Percentiles rank a stretch among this genome's conserved stretches.
Conservation (phyloP, 257 asterid genomes). For the Nemophila menziesii region DNA sequence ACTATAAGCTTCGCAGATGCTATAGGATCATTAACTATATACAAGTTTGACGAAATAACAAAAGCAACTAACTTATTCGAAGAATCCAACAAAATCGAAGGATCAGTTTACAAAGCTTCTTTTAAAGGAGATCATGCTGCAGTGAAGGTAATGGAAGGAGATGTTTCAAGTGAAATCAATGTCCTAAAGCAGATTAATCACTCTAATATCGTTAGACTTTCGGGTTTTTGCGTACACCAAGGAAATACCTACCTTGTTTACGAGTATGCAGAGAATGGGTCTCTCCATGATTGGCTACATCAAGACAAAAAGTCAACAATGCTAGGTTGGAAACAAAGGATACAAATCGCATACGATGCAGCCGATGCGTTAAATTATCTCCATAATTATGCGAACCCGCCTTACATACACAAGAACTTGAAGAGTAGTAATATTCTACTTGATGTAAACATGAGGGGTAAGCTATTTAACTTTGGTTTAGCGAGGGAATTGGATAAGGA, state of each 20-base stretch:
- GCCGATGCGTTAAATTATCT: constrained; percentile 52
- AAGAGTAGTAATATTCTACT: constrained; percentile 40
- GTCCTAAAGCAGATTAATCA: constrained; percentile 42
- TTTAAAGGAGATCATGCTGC: constrained; percentile 53
- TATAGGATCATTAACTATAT: constrained; percentile 31
- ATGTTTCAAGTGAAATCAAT: constrained; percentile 33
- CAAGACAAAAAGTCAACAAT: too few relatives aligned
- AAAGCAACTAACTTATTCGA: constrained; percentile 35
- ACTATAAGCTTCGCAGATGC: constrained; percentile 18
- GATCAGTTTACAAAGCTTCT: constrained; percentile 31
- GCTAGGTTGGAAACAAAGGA: constrained; percentile 44
- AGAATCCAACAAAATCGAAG: constrained; percentile 27
- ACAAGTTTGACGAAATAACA: constrained; percentile 37
- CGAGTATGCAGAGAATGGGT: constrained; percentile 43
- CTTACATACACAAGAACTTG: constrained; percentile 51
- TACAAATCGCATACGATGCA: constrained; percentile 43
- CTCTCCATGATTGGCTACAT: constrained; percentile 32
- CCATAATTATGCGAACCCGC: constrained; percentile 51
- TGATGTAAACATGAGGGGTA: constrained; percentile 39
- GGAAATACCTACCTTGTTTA: constrained; percentile 51
- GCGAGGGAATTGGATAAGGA: constrained; percentile 19
- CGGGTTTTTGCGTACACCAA: constrained; percentile 43
- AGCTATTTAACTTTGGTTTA: constrained; percentile 33
- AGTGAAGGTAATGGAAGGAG: constrained; percentile 46
- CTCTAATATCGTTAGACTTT: constrained; percentile 40